Base-by-base conservation (phyloP, 1,139 yeast genomes). In the Meyerozyma smithsonii region DNA sequence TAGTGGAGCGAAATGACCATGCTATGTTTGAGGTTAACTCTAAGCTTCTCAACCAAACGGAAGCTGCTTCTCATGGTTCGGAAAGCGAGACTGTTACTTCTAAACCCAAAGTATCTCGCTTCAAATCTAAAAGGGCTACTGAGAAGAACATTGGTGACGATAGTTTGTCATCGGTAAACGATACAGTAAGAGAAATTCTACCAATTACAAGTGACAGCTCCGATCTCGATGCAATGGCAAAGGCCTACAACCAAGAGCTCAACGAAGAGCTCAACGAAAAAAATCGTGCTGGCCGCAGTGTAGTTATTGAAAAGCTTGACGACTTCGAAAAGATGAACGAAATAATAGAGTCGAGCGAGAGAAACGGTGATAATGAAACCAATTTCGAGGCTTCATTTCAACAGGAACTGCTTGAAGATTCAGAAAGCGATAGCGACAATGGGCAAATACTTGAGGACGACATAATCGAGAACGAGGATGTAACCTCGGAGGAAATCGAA, bases 201-300 rank as follows among this genome's bases (percentile, higher is more conserved):
- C 24, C 6, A 8, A 20, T 6, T n/a, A 12, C 12, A 28, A 8
- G 17, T 28, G 19, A 16, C 34, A n/a, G 15, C 8, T 14, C 17
- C 15, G 30, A 26, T 14, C 34, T 35, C 15, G 37, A 24, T 25
- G 37, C 15, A 4, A 12, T 39, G 36, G 41, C 36, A 14, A 28
- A 36, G 32, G 41, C 41, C 8, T 32, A 35, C 21, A 36, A 15
- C 3, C 15, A 24, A 15, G 41, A 33, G 12, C 21, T 34, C 10
- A 20, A 25, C 18, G 39, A 39, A 14, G 38, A 39, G n/a, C 21
- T 34, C 10, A 20, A 25, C 18, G 39, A 39, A 14, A 35, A 39
- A 11, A 35, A 35, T 24, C 69, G 78, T 10, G 73, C 64, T 1
- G 71, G 72, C 6, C 86, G 85, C 0, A 75, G 79, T 4, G 73